phyloP scores from a whole-genome alignment of 148 eudicot species.

The Rhododendron kiyosumense region DNA sequence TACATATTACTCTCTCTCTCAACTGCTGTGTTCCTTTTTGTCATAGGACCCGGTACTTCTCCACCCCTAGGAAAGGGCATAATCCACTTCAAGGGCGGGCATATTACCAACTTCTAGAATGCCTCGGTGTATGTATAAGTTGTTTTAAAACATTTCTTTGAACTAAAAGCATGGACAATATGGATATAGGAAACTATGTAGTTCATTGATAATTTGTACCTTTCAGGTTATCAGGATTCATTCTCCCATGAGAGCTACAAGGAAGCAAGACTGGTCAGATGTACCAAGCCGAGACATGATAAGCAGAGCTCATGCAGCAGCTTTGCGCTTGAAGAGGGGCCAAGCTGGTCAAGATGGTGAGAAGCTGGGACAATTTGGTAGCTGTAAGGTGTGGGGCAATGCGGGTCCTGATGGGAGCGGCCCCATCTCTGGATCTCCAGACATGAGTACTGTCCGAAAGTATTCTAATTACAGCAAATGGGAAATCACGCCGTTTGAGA shows the following conservation, averaged over 20 bases:
- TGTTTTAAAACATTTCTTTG: not conserved
- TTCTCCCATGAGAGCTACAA: slow-evolving; percentile 92
- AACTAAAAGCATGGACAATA: not conserved
- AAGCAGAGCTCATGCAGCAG: slow-evolving; percentile 74
- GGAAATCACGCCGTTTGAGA: slow-evolving; percentile 76
- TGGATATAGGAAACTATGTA: not conserved
- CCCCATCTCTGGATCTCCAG: slow-evolving; percentile 74
- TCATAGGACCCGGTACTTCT: slow-evolving; percentile 91
- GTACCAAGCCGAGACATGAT: slow-evolving; percentile 78
- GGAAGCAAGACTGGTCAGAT: slow-evolving; percentile 86
- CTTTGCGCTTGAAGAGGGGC: slow-evolving; percentile 57
- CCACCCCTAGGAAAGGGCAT: slow-evolving; percentile 90
- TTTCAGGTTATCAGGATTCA: slow-evolving; percentile 87
- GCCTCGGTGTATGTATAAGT: slow-evolving; percentile 71
- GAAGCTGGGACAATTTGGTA: slow-evolving; percentile 77
- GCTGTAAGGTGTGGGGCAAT: slow-evolving; percentile 93
- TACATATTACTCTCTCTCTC: slow-evolving; percentile 10
- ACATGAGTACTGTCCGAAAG: slow-evolving; percentile 64
- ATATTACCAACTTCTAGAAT: slow-evolving; percentile 96
- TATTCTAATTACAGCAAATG: slow-evolving; percentile 78
- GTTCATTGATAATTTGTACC: not conserved
- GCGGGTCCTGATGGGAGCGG: slow-evolving; percentile 46
- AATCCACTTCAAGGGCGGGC: slow-evolving; percentile 99
- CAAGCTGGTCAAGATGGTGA: slow-evolving; percentile 38
- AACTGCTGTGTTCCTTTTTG: slow-evolving; percentile 5